A percentile compares a stretch with the other conserved stretches of the same genome.
Conservation (phyloP, 2,329 filamentous ascomycete genomes). For the Aspergillus glaucus region DNA sequence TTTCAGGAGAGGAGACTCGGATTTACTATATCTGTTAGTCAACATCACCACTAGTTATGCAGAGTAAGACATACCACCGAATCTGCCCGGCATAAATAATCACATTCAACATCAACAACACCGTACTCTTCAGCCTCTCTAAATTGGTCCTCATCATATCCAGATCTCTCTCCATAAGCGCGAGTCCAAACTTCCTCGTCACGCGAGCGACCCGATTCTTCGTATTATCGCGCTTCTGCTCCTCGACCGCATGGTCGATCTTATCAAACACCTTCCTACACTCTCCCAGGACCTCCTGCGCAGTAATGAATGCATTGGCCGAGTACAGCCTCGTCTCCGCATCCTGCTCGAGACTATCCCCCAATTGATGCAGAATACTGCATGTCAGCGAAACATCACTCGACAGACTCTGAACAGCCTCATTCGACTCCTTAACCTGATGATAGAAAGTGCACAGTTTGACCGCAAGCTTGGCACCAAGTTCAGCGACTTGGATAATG, state of each 20-base stretch:
- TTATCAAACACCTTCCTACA: slow-evolving; percentile 19
- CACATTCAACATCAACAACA: slow-evolving; percentile 27
- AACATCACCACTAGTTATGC: not conserved
- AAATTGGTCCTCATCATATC: slow-evolving; percentile 18
- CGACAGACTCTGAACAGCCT: slow-evolving; percentile 16
- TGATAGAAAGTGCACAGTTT: slow-evolving; percentile 25
- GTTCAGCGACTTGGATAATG: slow-evolving; percentile 26
- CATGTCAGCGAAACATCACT: slow-evolving; percentile 25
- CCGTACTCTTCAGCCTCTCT: slow-evolving; percentile 23
- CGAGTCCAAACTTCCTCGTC: slow-evolving; percentile 13
- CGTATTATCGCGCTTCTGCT: not conserved
- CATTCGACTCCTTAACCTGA: slow-evolving; percentile 20
- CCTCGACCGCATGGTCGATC: slow-evolving; percentile 3
- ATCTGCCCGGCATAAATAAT: slow-evolving; percentile 23
- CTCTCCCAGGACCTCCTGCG: slow-evolving; percentile 9
- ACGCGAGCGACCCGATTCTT: slow-evolving; percentile 2
- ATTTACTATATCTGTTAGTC: not conserved
- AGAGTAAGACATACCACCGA: slow-evolving; percentile 1
- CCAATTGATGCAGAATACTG: slow-evolving; percentile 22
- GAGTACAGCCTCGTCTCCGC: slow-evolving; percentile 13
- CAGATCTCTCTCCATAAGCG: slow-evolving; percentile 17
- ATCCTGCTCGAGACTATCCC: slow-evolving; percentile 19
- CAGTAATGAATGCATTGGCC: slow-evolving; percentile 8
- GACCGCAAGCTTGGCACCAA: slow-evolving; percentile 21
- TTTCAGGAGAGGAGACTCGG: not conserved